Evolutionary conservation across 352 stramenopile species (phyloP), one percentile per base, ranked within the genome.

Genomic region (Phytophthora foliorum): DNA sequence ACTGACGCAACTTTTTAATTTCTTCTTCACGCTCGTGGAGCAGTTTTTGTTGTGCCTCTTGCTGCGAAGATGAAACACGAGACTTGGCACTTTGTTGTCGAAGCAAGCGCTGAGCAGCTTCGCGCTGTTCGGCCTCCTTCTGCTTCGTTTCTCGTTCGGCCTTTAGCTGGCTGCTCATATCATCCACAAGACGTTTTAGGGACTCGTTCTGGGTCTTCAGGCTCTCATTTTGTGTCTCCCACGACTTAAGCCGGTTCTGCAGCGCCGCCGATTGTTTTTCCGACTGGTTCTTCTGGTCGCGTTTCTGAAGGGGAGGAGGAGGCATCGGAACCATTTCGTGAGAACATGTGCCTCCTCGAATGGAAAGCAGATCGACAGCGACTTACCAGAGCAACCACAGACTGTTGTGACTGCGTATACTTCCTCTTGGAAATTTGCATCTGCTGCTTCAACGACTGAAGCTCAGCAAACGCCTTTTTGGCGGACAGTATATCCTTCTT

Each of bases 371-470:
- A 72, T 51, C 69, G 61, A 75, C 61, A 76, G 49, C 69, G 82
- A 82, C 89, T 84, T 80, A 98, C 79, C 87, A 98, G 82, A 29
- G 80, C 81, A 39, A 98, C 86, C n/a, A 96, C 83, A 60, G 92
- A 90, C 39, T 98, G 88, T 66, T 98, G 97, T 6, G 91, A 92
- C 63, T 97, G 86, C 67, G 82, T 92, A 51, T 86, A 78, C 73
- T 95, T 95, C 53, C 85, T 93, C 65, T 86, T 86, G 9, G 94
- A 82, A 24, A 90, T 82, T 55, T 91, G 90, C 65, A 98, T 86
- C 74, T 99, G 93, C 54, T 95, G 87, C 58, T 96, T 98, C 36
- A 99, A 81, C 19, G 91, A 91, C 79, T 98, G 97, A 19, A 99
- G 93, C 63, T 97, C 97, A 32, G 97, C 86, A 71, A 98, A 97